Evolutionary conservation across 2,329 filamentous ascomycete species (phyloP), one percentile per base, ranked within the genome.

Genomic region (Fusarium sp.): DNA sequence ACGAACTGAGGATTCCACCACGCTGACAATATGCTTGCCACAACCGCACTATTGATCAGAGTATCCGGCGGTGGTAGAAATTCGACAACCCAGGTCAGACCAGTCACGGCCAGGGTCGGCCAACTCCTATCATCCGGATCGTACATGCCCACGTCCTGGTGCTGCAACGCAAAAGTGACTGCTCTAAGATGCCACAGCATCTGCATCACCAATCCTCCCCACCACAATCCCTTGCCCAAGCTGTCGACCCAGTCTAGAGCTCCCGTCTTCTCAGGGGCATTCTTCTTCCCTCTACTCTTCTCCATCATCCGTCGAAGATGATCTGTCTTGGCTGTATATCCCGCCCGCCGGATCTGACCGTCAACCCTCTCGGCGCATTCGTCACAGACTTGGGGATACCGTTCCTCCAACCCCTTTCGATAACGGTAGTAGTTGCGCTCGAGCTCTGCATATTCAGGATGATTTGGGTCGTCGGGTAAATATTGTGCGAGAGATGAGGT

Each of bases 361-460:
- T 91, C 88, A 22, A 95, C 94, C 64, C 84, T 88, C 7, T 90
- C 91, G 67, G 92, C 91, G 79, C 96, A 99, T 45, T 88, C 84
- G 66, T 87, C 87, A 81, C 96, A 99, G 61, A 97, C 91, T 76
- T 96, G 94, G 1, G 96, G 96, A 76, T 98, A 98, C 50, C 92
- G 88, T 73, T 89, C 84, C 81, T 98, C 94, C 19, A 98, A 84
- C 52, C 90, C 85, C 65, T 84, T 85, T 65, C 91, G 90, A 77
- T 92, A 97, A 36, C 85, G 84, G 68, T 90, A 91, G 72, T 92
- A 91, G 49, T 87, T 86, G 56, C 85, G 85, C 77, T 94, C 91
- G 67, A 91, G 90, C 63, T 88, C 84, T 5, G 81, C 82, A 77
- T 94, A 94, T 53, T 91, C 85, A 1, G 92, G 89, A 69, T 95